Percentiles rank a stretch among this genome's conserved stretches.
These are phyloP conservation scores for Mimosa bimucronata DNA, from an alignment of 306 rosid genomes.

Conservation along the genomic window DNA sequence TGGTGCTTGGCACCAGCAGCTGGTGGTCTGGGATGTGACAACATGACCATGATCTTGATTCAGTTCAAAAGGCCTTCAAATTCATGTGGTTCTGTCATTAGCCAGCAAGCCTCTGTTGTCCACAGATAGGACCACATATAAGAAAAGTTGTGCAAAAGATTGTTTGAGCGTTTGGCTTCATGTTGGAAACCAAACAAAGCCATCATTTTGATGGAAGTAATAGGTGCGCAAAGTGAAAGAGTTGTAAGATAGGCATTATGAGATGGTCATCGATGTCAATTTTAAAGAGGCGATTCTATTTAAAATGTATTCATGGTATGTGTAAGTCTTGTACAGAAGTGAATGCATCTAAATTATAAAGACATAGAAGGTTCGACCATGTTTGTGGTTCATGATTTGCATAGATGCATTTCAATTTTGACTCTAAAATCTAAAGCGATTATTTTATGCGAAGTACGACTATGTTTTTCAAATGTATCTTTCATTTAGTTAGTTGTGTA, in stretches of 20 bases:
- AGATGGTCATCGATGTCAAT: neutral
- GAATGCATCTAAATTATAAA: slow-evolving; percentile 12
- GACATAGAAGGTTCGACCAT: neutral
- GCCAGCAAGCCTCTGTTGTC: slow-evolving; percentile 54
- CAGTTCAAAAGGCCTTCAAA: slow-evolving; percentile 65
- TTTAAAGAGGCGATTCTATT: slow-evolving; percentile 14
- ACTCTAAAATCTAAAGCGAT: neutral
- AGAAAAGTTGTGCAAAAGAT: slow-evolving; percentile 23
- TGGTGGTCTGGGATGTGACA: slow-evolving; percentile 94
- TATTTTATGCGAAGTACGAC: neutral
- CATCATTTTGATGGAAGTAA: neutral
- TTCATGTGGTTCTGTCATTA: slow-evolving; percentile 41
- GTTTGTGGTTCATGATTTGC: neutral
- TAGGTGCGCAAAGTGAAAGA: neutral
- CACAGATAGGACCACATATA: slow-evolving; percentile 10
- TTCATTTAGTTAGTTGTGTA: neutral
- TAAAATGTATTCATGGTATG: neutral
- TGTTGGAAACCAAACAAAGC: neutral
- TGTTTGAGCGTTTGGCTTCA: slow-evolving; percentile 12
- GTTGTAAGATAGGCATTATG: neutral
- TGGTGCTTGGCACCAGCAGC: slow-evolving; percentile 93
- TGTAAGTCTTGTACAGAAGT: slow-evolving; percentile 35
- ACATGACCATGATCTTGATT: slow-evolving; percentile 97
- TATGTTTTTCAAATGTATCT: neutral
- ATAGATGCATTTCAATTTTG: neutral